Evolutionary conservation across 345 rosid species (phyloP).

Genomic region (Fremontodendron californicum): DNA sequence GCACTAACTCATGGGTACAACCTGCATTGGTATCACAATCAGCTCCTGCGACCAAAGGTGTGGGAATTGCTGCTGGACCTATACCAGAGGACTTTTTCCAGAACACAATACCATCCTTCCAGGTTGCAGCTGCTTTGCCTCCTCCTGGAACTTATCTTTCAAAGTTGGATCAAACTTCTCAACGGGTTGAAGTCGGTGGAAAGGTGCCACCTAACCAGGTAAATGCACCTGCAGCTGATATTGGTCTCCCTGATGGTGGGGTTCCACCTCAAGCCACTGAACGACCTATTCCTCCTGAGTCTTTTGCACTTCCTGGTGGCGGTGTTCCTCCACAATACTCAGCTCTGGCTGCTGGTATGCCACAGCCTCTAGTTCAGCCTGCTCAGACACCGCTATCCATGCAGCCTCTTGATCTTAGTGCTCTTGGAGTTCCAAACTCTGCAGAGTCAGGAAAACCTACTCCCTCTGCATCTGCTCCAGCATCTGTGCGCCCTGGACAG

Average conservation of each 20-base stretch:
- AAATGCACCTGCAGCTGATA: slow-evolving; percentile 39
- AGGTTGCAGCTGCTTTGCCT: slow-evolving; percentile 75
- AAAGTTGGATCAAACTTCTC: slow-evolving; percentile 62
- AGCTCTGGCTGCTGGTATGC: slow-evolving; percentile 33
- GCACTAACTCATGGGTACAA: slow-evolving; percentile 49
- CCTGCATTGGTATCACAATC: slow-evolving; percentile 48
- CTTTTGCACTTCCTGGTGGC: slow-evolving; percentile 79
- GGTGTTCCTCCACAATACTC: slow-evolving; percentile 75
- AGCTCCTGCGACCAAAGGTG: slow-evolving; percentile 41
- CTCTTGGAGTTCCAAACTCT: slow-evolving; percentile 70
- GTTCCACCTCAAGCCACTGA: slow-evolving; percentile 59
- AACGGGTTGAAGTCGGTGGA: slow-evolving; percentile 35
- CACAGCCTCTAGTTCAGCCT: slow-evolving; percentile 43
- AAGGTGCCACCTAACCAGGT: slow-evolving; percentile 39
- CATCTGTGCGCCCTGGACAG: slow-evolving; percentile 93
- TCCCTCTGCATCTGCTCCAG: slow-evolving; percentile 42
- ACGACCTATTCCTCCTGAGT: slow-evolving; percentile 42
- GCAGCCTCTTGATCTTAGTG: slow-evolving; percentile 92
- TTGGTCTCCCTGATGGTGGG: slow-evolving; percentile 79
- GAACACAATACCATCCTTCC: slow-evolving; percentile 83
- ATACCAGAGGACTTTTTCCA: slow-evolving; percentile 97
- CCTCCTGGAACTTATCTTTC: slow-evolving; percentile 88
- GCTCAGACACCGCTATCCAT: slow-evolving; percentile 47
- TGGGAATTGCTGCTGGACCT: slow-evolving; percentile 52
- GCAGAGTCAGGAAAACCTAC: slow-evolving; percentile 64